These are phyloP conservation scores for Pythium guiyangense DNA, from an alignment of 352 stramenopile species.

Conservation along the genomic window DNA sequence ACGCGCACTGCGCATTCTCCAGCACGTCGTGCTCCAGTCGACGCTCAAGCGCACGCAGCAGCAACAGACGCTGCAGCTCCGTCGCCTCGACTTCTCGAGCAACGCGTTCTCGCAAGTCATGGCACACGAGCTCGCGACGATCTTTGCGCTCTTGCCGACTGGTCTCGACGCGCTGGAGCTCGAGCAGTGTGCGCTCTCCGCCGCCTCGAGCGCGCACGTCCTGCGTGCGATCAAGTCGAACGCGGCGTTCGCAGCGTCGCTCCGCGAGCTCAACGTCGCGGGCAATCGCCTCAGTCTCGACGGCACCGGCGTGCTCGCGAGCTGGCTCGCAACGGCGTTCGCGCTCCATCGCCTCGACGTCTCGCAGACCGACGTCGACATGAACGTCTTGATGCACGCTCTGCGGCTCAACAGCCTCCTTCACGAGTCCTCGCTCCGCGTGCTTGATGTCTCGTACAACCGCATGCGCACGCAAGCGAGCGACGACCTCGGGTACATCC, in stretches of 20 bases:
- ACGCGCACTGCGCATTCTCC: slow-evolving; percentile 34
- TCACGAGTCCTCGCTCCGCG: slow-evolving; percentile 50
- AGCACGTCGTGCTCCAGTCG: slow-evolving; percentile 51
- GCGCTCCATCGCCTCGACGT: slow-evolving; percentile 55
- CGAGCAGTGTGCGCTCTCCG: slow-evolving; percentile 40
- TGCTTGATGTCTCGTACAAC: slow-evolving; percentile 75
- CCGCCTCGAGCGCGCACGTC: slow-evolving; percentile 27
- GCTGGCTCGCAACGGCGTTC: slow-evolving; percentile 56
- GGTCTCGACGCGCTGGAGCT: slow-evolving; percentile 54
- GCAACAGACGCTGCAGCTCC: slow-evolving; percentile 22
- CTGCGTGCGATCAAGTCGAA: slow-evolving; percentile 41
- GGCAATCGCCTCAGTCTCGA: slow-evolving; percentile 45
- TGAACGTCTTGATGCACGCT: slow-evolving; percentile 46
- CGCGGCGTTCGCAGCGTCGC: slow-evolving; percentile 33
- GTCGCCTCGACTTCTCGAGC: slow-evolving; percentile 58
- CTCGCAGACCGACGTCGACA: slow-evolving; percentile 49
- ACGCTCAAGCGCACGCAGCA: slow-evolving; percentile 28
- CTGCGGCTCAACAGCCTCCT: slow-evolving; percentile 65
- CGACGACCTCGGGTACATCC: slow-evolving; percentile 46
- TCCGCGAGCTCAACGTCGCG: slow-evolving; percentile 60
- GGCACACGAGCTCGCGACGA: slow-evolving; percentile 40
- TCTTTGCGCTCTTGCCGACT: slow-evolving; percentile 36
- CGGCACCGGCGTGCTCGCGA: slow-evolving; percentile 35
- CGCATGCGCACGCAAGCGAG: slow-evolving; percentile 47
- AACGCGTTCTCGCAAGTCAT: slow-evolving; percentile 53